Conservation (phyloP, 345 rosid genomes). For the Lepidium didymum region DNA sequence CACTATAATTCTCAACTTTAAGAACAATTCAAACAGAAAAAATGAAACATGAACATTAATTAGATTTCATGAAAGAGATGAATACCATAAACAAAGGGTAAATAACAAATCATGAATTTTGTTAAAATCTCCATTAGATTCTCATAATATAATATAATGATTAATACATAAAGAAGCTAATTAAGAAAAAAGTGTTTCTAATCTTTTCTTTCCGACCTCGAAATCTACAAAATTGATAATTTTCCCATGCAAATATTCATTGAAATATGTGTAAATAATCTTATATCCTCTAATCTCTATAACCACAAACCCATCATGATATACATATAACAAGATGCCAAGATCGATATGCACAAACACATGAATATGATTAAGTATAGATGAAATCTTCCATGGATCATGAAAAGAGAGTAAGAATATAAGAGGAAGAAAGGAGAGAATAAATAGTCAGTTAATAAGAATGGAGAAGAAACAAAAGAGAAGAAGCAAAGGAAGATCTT, state of each 20-base stretch:
- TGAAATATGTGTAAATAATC: not conserved
- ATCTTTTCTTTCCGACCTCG: constrained; percentile 2
- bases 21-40: not conserved
- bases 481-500: constrained; percentile 19
- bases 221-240: constrained; percentile 4
- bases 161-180: constrained; percentile 15
- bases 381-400: not conserved
- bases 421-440: not conserved
- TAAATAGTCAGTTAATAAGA: not conserved
- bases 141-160: not conserved
- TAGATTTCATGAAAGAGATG: not conserved
- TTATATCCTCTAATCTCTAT: not conserved
- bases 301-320: not conserved
- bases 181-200: constrained; percentile 5
- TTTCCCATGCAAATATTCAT: constrained; percentile 13
- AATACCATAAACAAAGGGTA: constrained; percentile 17
- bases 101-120: constrained; percentile 19
- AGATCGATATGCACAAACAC: not conserved
- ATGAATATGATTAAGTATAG: not conserved
- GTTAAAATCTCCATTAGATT: not conserved
- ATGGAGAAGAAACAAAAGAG: constrained; percentile 18
- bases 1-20: not conserved
- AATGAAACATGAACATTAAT: not conserved
- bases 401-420: not conserved
- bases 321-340: not conserved